Evolutionary conservation across 768 basidiomycete species (phyloP).

Genomic region (Trametes villosa): DNA sequence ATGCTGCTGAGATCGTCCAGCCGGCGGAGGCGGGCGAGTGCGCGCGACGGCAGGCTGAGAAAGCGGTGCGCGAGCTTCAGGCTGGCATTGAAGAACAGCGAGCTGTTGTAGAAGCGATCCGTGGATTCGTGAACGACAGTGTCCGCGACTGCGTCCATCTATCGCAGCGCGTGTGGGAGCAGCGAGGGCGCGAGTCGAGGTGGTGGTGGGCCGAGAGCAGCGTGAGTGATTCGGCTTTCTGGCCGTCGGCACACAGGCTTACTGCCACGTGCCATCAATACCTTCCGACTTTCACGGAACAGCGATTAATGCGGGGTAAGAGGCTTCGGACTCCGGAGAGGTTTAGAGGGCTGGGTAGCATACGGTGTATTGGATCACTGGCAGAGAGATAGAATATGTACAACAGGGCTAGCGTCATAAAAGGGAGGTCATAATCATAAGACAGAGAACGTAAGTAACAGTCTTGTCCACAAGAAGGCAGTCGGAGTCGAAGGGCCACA

Average conservation of each 20-base stretch:
- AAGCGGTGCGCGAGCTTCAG: constrained; percentile 36
- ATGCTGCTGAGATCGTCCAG: constrained; percentile 33
- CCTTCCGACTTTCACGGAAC: background rate
- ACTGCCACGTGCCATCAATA: background rate
- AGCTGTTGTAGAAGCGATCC: constrained; percentile 17
- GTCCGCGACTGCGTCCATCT: constrained; percentile 1
- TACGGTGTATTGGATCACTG: too few species aligned
- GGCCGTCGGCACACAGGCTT: background rate
- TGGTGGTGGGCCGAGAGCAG: background rate
- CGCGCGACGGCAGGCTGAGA: constrained; percentile 45
- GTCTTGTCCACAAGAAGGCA: too few species aligned
- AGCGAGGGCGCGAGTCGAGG: background rate
- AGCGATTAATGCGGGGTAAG: too few species aligned
- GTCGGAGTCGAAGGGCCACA: too few species aligned
- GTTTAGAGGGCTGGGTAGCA: too few species aligned
- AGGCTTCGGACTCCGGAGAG: too few species aligned
- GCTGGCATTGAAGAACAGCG: constrained; percentile 28
- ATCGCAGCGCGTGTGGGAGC: too few species aligned
- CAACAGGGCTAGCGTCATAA: background rate
- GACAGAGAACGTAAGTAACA: too few species aligned
- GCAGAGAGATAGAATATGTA: background rate
- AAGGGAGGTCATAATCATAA: background rate
- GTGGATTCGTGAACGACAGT: constrained; percentile 4
- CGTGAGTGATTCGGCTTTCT: background rate
- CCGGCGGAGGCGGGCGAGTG: constrained; percentile 45